These are phyloP conservation scores for Hirsutella thompsonii DNA, from an alignment of 2,329 filamentous ascomycete genomes.

Conservation along the genomic window DNA sequence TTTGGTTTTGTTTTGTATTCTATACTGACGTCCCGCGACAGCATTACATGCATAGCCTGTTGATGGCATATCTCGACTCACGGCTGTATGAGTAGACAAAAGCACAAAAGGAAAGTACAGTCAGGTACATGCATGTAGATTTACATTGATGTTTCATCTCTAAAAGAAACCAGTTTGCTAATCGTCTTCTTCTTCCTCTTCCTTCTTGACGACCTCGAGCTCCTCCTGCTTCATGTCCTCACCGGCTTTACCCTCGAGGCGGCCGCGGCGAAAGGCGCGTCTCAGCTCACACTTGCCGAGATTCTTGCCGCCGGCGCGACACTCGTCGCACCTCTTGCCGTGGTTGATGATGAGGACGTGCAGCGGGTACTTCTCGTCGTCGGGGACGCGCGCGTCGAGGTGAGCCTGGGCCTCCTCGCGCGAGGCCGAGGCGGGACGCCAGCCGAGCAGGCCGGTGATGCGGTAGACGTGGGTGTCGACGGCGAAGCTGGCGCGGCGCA, in stretches of 20 bases:
- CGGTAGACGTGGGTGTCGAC: slow-evolving; percentile 41
- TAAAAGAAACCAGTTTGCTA: not conserved
- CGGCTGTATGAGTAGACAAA: too few species aligned
- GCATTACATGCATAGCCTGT: too few species aligned
- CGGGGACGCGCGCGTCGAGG: slow-evolving; percentile 32
- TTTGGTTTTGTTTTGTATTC: too few species aligned
- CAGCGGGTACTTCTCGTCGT: slow-evolving; percentile 34
- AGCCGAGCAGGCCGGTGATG: slow-evolving; percentile 33
- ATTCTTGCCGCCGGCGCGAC: slow-evolving; percentile 28
- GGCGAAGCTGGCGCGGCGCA: slow-evolving; percentile 32
- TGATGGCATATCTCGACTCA: too few species aligned
- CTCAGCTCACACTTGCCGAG: slow-evolving; percentile 26
- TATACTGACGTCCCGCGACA: too few species aligned
- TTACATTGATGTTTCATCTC: too few species aligned
- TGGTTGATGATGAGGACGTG: slow-evolving; percentile 36
- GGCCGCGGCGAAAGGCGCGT: slow-evolving; percentile 21
- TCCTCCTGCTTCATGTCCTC: slow-evolving; percentile 6
- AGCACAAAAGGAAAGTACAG: too few species aligned
- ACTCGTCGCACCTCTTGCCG: slow-evolving; percentile 31
- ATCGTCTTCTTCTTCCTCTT: slow-evolving; percentile 1
- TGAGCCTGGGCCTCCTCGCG: slow-evolving; percentile 36
- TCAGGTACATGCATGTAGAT: too few species aligned
- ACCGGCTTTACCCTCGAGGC: slow-evolving; percentile 9
- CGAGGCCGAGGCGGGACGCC: slow-evolving; percentile 26
- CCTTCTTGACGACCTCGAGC: slow-evolving; percentile 2